Percentiles rank a stretch among this genome's conserved stretches.
phyloP scores from a whole-genome alignment of 331 rosid species.

The Prunus yedoensis region DNA sequence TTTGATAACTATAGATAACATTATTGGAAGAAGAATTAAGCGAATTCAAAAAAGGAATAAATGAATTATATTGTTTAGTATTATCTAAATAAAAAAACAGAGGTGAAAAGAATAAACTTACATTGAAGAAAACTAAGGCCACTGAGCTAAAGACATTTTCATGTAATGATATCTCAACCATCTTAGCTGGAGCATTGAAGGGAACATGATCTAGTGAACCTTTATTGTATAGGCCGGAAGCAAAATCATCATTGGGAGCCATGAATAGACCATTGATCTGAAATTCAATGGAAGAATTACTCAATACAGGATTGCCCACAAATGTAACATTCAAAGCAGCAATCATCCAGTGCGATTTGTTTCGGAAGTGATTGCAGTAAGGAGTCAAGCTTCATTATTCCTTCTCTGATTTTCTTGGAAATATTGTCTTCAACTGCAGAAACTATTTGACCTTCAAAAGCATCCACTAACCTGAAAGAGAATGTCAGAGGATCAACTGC shows the following conservation, averaged over 20 bases:
- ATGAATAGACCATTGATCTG: slow-evolving; percentile 66
- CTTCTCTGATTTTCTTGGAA: slow-evolving; percentile 58
- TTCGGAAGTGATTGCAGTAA: slow-evolving; percentile 67
- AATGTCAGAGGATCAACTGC: slow-evolving; percentile 19
- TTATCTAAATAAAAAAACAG: not conserved
- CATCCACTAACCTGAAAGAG: slow-evolving; percentile 63
- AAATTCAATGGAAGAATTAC: slow-evolving; percentile 58
- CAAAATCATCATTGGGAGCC: slow-evolving; percentile 28
- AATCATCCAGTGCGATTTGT: slow-evolving; percentile 42
- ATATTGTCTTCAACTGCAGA: slow-evolving; percentile 66
- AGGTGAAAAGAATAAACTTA: slow-evolving; percentile 37
- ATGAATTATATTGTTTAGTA: not conserved
- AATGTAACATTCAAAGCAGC: slow-evolving; percentile 69
- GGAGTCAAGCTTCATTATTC: slow-evolving; percentile 46
- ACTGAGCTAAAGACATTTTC: slow-evolving; percentile 72
- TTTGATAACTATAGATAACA: not conserved
- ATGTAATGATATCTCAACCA: slow-evolving; percentile 70
- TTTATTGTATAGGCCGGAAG: slow-evolving; percentile 31
- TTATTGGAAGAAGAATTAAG: not conserved
- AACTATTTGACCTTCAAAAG: slow-evolving; percentile 59
- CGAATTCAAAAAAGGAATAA: not conserved
- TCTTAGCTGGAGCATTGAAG: slow-evolving; percentile 38
- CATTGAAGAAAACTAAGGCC: slow-evolving; percentile 54
- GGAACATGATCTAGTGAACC: slow-evolving; percentile 29
- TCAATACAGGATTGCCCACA: slow-evolving; percentile 51